These are phyloP conservation scores for Daldinia eschscholtzii DNA, from an alignment of 2,329 filamentous ascomycete species.

Conservation along the genomic window DNA sequence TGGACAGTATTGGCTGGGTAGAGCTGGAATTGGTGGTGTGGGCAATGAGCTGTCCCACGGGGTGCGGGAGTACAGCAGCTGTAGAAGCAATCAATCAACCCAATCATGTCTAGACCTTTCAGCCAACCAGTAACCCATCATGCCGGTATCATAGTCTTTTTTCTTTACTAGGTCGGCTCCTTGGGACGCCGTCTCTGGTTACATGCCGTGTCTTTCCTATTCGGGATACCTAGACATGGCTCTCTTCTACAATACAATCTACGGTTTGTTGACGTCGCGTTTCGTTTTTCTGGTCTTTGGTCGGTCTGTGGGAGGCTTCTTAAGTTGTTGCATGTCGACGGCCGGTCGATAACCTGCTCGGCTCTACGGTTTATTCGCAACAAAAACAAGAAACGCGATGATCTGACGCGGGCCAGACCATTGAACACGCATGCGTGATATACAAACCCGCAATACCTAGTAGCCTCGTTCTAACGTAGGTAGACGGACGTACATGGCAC, in stretches of 20 bases:
- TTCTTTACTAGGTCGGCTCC: constrained; percentile 34
- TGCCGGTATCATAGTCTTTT: constrained; percentile 39
- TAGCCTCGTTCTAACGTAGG: constrained; percentile 28
- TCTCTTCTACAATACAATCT: constrained; percentile 6
- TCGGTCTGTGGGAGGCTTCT: constrained; percentile 21
- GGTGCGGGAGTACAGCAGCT: constrained; percentile 43
- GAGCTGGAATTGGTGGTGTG: constrained; percentile 38
- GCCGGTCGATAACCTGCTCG: constrained; percentile 38
- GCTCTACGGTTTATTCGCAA: constrained; percentile 30
- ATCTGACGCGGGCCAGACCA: constrained; percentile 40
- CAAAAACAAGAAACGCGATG: constrained; percentile 27
- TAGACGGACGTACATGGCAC: background rate
- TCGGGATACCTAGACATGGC: constrained; percentile 20
- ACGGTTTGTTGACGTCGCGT: constrained; percentile 24
- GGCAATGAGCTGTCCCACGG: constrained; percentile 43
- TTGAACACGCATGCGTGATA: constrained; percentile 29
- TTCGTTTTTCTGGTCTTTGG: constrained; percentile 22
- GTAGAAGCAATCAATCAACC: constrained; percentile 41
- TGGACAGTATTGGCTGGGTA: constrained; percentile 35
- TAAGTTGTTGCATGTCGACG: constrained; percentile 33
- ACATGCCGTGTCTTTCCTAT: constrained; percentile 31
- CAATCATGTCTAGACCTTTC: constrained; percentile 36
- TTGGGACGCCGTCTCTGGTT: constrained; percentile 38
- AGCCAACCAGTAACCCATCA: constrained; percentile 39
- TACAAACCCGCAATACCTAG: constrained; percentile 15